Percentiles rank a stretch among this genome's conserved stretches.
These are phyloP conservation scores for Phytophthora ramorum DNA, from an alignment of 352 stramenopile genomes.

Conservation along the genomic window DNA sequence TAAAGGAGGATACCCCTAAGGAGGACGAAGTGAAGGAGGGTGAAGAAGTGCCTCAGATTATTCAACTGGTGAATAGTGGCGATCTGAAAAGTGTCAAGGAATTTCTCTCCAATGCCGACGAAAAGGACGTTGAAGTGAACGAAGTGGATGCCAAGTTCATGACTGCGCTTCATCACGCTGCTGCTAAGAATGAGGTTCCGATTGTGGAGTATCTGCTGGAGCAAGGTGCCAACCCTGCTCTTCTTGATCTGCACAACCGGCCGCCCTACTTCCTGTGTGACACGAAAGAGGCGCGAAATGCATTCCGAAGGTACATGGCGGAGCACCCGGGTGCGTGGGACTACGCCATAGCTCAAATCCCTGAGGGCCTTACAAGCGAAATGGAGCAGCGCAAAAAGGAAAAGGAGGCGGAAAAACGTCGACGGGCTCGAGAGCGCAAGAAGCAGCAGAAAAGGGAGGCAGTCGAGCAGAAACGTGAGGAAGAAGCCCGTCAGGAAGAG, in stretches of 20 bases:
- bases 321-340: constrained; percentile 85
- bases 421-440: constrained; percentile 90
- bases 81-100: constrained; percentile 47
- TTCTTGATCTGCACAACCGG: constrained; percentile 82
- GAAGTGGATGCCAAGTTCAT: constrained; percentile 69
- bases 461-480: constrained; percentile 68
- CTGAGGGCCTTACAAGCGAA: constrained; percentile 72
- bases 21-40: constrained; percentile 24
- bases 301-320: constrained; percentile 90
- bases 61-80: constrained; percentile 49
- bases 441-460: constrained; percentile 90
- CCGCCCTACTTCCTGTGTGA: constrained; percentile 91
- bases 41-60: constrained; percentile 41
- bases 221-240: constrained; percentile 83
- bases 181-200: constrained; percentile 48
- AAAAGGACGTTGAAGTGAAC: constrained; percentile 51
- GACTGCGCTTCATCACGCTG: constrained; percentile 81
- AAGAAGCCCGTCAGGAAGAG: constrained; percentile 67
- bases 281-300: constrained; percentile 91
- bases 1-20: constrained; percentile 10
- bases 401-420: constrained; percentile 89
- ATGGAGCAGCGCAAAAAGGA: constrained; percentile 90
- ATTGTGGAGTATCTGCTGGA: constrained; percentile 83
- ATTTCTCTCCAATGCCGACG: constrained; percentile 38
- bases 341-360: constrained; percentile 76